Conservation (phyloP, 2,329 filamentous ascomycete species). For the Penicillium corylophilum region DNA sequence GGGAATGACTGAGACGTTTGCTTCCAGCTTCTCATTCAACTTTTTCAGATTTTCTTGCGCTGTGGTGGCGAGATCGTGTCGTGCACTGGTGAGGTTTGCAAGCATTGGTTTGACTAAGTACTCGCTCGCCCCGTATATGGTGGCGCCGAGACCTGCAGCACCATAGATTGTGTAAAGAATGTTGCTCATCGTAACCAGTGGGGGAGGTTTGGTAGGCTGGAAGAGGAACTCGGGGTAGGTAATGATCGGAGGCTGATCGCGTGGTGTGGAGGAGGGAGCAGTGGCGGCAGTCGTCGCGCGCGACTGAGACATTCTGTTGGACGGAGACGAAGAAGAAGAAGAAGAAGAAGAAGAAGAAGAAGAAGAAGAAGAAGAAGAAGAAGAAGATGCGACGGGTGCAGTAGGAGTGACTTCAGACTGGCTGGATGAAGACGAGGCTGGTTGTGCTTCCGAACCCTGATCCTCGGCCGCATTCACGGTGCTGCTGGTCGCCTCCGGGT, state of each 20-base stretch:
- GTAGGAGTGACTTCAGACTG: constrained; percentile 9
- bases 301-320: constrained; percentile 17
- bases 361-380: constrained; percentile 2
- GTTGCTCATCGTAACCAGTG: constrained; percentile 58
- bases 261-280: constrained; percentile 22
- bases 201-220: constrained; percentile 58
- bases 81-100: constrained; percentile 52
- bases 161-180: constrained; percentile 58
- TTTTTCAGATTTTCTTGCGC: constrained; percentile 52
- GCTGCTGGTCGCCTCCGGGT: constrained; percentile 26
- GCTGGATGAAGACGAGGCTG: constrained; percentile 2
- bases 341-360: background rate
- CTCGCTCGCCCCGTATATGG: constrained; percentile 59
- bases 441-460: constrained; percentile 8
- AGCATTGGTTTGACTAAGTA: constrained; percentile 61
- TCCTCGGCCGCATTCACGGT: constrained; percentile 13
- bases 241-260: constrained; percentile 60
- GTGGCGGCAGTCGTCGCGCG: constrained; percentile 14
- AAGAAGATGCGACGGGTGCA: too few species aligned
- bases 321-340: constrained; percentile 5
- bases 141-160: constrained; percentile 55
- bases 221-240: constrained; percentile 67
- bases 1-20: constrained; percentile 54
- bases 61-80: constrained; percentile 58
- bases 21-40: constrained; percentile 57